Evolutionary conservation across 306 rosid species (phyloP).

Genomic region (Geum urbanum): DNA sequence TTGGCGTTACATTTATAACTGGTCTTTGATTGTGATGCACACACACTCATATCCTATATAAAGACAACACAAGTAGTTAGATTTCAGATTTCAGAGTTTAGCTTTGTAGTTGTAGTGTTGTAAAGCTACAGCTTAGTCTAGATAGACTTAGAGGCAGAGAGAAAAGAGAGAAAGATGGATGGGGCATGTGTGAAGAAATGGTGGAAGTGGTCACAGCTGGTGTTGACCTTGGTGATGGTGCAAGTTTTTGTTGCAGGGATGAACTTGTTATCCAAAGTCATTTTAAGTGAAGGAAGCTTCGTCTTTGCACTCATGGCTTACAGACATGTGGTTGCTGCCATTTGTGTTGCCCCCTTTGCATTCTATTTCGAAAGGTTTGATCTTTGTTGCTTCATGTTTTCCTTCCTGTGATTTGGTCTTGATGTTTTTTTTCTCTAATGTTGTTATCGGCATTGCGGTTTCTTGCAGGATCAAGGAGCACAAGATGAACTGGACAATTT

Average conservation of each 20-base stretch:
- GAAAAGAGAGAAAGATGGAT: neutral
- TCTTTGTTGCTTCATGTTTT: neutral
- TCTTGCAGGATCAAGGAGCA: slow-evolving; percentile 39
- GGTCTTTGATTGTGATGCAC: neutral
- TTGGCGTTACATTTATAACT: neutral
- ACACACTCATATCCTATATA: neutral
- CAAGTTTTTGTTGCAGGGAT: slow-evolving; percentile 46
- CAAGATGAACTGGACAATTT: slow-evolving; percentile 38
- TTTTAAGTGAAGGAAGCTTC: slow-evolving; percentile 46
- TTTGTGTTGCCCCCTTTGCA: slow-evolving; percentile 67
- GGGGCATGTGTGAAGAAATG: slow-evolving; percentile 20
- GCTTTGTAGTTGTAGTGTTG: too few relatives aligned
- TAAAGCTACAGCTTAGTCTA: neutral
- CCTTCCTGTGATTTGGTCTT: neutral
- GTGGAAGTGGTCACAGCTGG: slow-evolving; percentile 32
- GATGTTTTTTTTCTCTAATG: neutral
- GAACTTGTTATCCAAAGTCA: slow-evolving; percentile 49
- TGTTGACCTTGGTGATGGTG: slow-evolving; percentile 48
- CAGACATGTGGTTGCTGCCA: slow-evolving; percentile 53
- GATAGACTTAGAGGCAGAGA: neutral
- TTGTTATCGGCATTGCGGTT: neutral
- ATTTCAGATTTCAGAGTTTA: neutral
- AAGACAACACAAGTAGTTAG: too few relatives aligned
- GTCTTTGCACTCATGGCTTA: slow-evolving; percentile 56
- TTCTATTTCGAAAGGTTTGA: slow-evolving; percentile 51